Evolutionary conservation across 208 protist species (phyloP).

Genomic region (Blechomonas ayalai): DNA sequence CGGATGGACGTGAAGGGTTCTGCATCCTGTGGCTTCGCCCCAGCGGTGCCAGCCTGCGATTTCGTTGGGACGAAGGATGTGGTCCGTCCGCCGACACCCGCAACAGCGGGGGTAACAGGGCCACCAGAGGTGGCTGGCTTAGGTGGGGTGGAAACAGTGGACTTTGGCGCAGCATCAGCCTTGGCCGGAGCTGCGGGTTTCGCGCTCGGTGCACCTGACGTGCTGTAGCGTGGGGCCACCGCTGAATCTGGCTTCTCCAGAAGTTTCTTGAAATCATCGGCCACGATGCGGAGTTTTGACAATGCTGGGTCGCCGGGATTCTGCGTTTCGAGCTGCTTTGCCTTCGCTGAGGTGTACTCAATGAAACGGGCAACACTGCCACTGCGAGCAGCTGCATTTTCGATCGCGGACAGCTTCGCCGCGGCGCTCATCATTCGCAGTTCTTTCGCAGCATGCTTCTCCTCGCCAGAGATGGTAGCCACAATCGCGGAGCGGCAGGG

Average conservation of each 20-base stretch:
- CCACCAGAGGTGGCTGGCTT: too few relatives aligned
- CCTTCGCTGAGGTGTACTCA: slow-evolving; percentile 32
- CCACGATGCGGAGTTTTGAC: slow-evolving; percentile 31
- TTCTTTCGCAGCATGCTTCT: slow-evolving; percentile 18
- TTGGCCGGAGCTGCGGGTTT: too few relatives aligned
- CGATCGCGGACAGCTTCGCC: slow-evolving; percentile 19
- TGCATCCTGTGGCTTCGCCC: too few relatives aligned
- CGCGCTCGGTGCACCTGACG: too few relatives aligned
- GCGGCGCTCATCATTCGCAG: slow-evolving; percentile 14
- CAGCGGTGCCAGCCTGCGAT: too few relatives aligned
- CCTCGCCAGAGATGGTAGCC: slow-evolving; percentile 17
- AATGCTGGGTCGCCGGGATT: too few relatives aligned
- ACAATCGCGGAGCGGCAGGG: slow-evolving; percentile 27
- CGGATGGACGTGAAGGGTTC: slow-evolving; percentile 35
- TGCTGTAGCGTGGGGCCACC: too few relatives aligned
- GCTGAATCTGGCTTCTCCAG: slow-evolving; percentile 15
- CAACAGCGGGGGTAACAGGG: too few relatives aligned
- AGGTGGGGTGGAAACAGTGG: too few relatives aligned
- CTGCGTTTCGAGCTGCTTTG: slow-evolving; percentile 15
- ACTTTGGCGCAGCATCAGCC: too few relatives aligned
- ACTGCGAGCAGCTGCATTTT: slow-evolving; percentile 40
- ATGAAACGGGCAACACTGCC: slow-evolving; percentile 57
- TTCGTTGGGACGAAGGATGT: too few relatives aligned
- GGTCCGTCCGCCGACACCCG: too few relatives aligned
- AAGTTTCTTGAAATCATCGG: slow-evolving; percentile 33